Conservation (phyloP, 306 rosid species). For the Clitoria ternatea region DNA sequence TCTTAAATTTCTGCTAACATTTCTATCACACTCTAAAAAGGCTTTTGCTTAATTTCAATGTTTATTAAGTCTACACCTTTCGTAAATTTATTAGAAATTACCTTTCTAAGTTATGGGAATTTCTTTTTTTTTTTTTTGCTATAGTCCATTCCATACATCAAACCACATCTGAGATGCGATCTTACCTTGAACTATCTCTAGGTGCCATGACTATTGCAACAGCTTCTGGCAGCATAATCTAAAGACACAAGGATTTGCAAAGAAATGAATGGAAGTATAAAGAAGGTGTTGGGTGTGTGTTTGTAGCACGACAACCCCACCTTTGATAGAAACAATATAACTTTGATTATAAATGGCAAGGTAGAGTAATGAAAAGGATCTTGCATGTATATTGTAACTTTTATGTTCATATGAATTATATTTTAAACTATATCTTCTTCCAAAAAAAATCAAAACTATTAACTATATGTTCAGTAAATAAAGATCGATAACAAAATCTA, state of each 20-base stretch:
- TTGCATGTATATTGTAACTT: neutral
- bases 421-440: no score
- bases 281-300: neutral
- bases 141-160: neutral
- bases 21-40: neutral
- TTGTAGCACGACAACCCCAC: neutral
- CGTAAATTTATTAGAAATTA: neutral
- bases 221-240: slow-evolving; percentile 98
- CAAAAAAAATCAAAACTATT: no score
- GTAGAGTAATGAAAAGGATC: neutral
- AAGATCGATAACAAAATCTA: neutral
- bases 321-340: neutral
- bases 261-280: neutral
- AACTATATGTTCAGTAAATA: neutral
- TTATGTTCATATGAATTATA: neutral
- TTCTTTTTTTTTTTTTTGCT: neutral
- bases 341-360: neutral
- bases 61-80: neutral
- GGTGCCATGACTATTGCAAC: slow-evolving; percentile 99
- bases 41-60: neutral
- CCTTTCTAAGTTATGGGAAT: no score
- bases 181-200: slow-evolving; percentile 68
- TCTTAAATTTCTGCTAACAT: neutral
- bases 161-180: slow-evolving; percentile 15
- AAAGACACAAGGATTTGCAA: slow-evolving; percentile 19